These are phyloP conservation scores for Colletotrichum caudatum DNA, from an alignment of 2,329 filamentous ascomycete genomes.

Conservation along the genomic window DNA sequence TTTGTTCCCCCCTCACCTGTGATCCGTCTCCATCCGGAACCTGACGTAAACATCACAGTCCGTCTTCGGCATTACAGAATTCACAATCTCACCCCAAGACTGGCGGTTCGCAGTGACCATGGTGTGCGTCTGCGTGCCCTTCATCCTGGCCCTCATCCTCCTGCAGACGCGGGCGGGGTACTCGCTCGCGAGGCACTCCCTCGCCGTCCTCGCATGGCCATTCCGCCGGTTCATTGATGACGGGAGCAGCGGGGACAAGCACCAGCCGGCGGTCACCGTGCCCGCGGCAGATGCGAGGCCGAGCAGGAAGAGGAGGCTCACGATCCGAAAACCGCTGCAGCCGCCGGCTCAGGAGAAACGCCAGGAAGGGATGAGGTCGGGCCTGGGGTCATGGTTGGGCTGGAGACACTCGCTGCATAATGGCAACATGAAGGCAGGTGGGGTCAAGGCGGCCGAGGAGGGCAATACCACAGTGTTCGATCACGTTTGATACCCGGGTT, in stretches of 20 bases:
- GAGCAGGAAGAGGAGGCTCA: conserved; percentile 39
- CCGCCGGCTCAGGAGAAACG: background rate
- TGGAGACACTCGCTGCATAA: conserved; percentile 20
- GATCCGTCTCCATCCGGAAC: background rate
- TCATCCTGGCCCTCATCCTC: conserved; percentile 60
- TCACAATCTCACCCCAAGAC: conserved; percentile 56
- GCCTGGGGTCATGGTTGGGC: conserved; percentile 4
- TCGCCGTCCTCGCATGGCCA: conserved; percentile 24
- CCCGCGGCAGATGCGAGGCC: conserved; percentile 29
- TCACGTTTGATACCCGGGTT: background rate
- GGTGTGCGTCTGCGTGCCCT: conserved; percentile 69
- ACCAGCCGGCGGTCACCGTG: background rate
- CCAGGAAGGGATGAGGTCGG: background rate
- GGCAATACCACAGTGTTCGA: background rate
- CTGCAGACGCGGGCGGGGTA: conserved; percentile 56
- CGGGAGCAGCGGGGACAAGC: background rate
- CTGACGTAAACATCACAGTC: conserved; percentile 49
- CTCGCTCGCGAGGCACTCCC: conserved; percentile 29
- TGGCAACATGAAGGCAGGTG: too few relatives aligned
- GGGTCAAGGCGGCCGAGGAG: background rate
- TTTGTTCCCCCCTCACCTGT: background rate
- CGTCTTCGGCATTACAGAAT: conserved; percentile 66
- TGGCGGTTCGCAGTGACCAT: conserved; percentile 69
- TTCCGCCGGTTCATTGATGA: background rate
- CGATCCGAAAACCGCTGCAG: conserved; percentile 19